Conservation (phyloP, 768 basidiomycete species). For the Clavulina sp. region DNA sequence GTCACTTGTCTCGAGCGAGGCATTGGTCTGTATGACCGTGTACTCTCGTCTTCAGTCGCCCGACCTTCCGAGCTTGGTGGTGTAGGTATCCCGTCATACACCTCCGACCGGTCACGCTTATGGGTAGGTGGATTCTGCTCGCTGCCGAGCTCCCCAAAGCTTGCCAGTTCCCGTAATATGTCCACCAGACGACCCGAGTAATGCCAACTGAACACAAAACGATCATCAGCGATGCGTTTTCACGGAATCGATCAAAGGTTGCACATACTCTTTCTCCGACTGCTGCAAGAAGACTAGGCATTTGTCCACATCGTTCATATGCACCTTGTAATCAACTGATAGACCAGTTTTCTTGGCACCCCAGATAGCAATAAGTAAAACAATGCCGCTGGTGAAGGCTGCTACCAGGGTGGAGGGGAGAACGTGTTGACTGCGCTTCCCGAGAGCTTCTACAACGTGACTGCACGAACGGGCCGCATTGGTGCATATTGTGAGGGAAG, state of each 20-base stretch:
- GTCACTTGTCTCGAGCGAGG: too few species aligned
- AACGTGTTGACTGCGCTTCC: conserved; percentile 20
- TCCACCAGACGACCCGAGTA: conserved; percentile 11
- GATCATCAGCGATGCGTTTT: background rate
- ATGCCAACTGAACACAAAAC: conserved; percentile 7
- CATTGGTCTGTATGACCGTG: too few species aligned
- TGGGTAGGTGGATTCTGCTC: background rate
- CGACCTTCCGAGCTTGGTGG: too few species aligned
- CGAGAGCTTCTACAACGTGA: conserved; percentile 47
- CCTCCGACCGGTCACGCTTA: background rate
- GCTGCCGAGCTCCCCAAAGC: conserved; percentile 6
- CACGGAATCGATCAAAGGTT: background rate
- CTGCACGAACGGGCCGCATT: conserved; percentile 63
- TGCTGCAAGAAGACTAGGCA: conserved; percentile 37
- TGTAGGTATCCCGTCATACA: too few species aligned
- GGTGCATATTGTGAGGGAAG: conserved; percentile 61
- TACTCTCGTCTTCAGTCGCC: too few species aligned
- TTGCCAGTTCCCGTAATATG: conserved; percentile 10
- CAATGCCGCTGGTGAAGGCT: conserved; percentile 32
- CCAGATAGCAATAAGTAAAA: conserved; percentile 52
- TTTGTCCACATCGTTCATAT: conserved; percentile 39
- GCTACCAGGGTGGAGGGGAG: conserved; percentile 22
- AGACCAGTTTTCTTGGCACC: conserved; percentile 33
- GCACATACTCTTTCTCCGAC: conserved; percentile 16
- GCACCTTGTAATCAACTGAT: conserved; percentile 27